phyloP scores from a whole-genome alignment of 2,329 filamentous ascomycete genomes.

The Colletotrichum neosansevieriae region DNA sequence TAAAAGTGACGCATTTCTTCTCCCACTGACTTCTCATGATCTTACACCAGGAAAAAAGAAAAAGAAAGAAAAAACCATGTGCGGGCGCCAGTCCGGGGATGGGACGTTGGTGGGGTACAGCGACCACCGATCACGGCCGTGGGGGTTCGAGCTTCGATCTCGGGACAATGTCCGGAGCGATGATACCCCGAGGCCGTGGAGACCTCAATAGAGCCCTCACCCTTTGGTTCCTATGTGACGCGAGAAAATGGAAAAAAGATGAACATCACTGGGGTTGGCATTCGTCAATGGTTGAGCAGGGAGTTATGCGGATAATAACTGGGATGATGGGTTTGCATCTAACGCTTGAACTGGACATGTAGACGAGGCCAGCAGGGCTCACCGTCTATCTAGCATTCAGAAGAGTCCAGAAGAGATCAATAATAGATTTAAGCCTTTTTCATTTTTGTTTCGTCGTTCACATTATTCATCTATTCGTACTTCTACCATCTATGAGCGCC shows the following conservation, averaged over 20 bases:
- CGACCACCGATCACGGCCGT: conserved; percentile 33
- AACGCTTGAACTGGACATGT: not conserved
- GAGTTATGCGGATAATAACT: conserved; percentile 6
- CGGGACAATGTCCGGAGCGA: conserved; percentile 32
- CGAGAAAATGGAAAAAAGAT: not conserved
- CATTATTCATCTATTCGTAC: not conserved
- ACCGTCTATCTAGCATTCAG: conserved; percentile 9
- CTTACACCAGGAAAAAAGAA: not conserved
- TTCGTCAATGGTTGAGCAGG: conserved; percentile 4
- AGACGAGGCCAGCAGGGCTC: not conserved
- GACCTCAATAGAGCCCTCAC: not conserved
- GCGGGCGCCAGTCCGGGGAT: conserved; percentile 20
- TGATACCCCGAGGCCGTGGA: conserved; percentile 27
- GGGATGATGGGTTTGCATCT: conserved; percentile 7
- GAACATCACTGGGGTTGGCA: conserved; percentile 1
- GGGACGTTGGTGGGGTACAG: conserved; percentile 17
- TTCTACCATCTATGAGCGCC: not conserved
- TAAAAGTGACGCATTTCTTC: conserved; percentile 43
- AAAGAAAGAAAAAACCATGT: not conserved
- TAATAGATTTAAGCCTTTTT: conserved; percentile 12
- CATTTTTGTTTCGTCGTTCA: not conserved
- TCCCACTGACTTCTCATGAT: not conserved
- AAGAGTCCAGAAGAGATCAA: not conserved
- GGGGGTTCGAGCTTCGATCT: conserved; percentile 21
- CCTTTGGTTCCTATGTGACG: not conserved